Percentiles rank a stretch among this genome's conserved stretches.
Evolutionary conservation across 1,284 basidiomycete species (phyloP).

Genomic region (Ceratobasidium sp.): DNA sequence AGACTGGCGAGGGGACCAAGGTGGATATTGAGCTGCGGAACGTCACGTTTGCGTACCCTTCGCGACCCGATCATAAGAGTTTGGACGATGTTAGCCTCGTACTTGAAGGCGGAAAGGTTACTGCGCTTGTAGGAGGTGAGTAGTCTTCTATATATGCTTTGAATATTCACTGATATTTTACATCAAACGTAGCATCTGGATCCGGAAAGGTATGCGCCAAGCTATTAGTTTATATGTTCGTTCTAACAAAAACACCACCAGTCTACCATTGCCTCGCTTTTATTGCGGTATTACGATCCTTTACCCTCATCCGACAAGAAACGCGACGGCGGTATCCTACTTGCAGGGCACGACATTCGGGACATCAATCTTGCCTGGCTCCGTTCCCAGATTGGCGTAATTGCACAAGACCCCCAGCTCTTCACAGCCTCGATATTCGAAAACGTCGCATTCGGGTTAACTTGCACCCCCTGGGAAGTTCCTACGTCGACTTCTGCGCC

Average conservation of each 20-base stretch:
- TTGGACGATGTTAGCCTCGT: slow-evolving; percentile 57
- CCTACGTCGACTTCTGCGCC: slow-evolving; percentile 47
- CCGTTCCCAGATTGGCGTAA: slow-evolving; percentile 59
- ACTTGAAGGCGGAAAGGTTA: slow-evolving; percentile 57
- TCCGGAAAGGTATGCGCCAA: slow-evolving; percentile 55
- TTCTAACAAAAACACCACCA: slow-evolving; percentile 17
- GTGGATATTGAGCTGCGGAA: slow-evolving; percentile 57
- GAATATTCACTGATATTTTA: neutral
- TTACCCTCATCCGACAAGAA: slow-evolving; percentile 51
- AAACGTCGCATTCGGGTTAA: slow-evolving; percentile 60
- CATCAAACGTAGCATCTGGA: slow-evolving; percentile 54
- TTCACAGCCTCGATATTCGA: slow-evolving; percentile 59
- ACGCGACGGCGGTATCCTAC: slow-evolving; percentile 51
- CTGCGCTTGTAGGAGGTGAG: slow-evolving; percentile 59
- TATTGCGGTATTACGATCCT: slow-evolving; percentile 61
- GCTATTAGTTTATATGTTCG: neutral
- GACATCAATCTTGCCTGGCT: slow-evolving; percentile 59
- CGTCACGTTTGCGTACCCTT: slow-evolving; percentile 61
- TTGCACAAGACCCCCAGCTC: slow-evolving; percentile 61
- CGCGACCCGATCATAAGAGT: slow-evolving; percentile 56
- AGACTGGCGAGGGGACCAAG: slow-evolving; percentile 28
- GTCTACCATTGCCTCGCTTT: slow-evolving; percentile 59
- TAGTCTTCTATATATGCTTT: neutral
- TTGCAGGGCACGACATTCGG: slow-evolving; percentile 56
- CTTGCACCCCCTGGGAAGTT: slow-evolving; percentile 53